phyloP scores from a whole-genome alignment of 805 yeast genomes.

The Cyberlindnera xylosilytica region DNA sequence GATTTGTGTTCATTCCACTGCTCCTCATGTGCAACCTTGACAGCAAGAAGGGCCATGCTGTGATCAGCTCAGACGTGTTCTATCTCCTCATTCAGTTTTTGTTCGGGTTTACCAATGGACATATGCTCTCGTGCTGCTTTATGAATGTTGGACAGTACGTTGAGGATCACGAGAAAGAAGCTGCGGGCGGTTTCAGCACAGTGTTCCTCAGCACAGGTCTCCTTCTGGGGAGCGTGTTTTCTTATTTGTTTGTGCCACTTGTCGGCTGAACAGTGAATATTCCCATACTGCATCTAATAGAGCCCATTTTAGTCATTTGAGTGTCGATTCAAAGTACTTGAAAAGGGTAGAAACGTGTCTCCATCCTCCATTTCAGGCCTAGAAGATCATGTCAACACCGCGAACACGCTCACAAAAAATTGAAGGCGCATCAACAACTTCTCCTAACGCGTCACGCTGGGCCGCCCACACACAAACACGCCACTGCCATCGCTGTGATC shows the following conservation, averaged over 20 bases:
- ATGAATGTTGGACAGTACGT: conserved; percentile 67
- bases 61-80: conserved; percentile 55
- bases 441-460: no score
- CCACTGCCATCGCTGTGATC: no score
- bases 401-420: no score
- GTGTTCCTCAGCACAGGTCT: conserved; percentile 77
- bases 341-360: no score
- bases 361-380: no score
- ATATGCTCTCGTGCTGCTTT: conserved; percentile 73
- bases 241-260: conserved; percentile 57
- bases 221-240: conserved; percentile 71
- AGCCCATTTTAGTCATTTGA: no score
- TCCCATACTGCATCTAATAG: no score
- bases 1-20: conserved; percentile 65
- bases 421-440: no score
- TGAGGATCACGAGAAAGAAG: conserved; percentile 69
- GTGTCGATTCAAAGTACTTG: no score
- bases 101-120: conserved; percentile 90
- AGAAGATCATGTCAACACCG: no score
- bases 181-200: conserved; percentile 92
- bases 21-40: conserved; percentile 63
- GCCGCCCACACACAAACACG: no score
- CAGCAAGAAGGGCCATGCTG: conserved; percentile 17
- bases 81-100: conserved; percentile 68
- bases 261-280: conserved; percentile 11